Base-by-base conservation (phyloP, 441 rosid genomes). In the Gossypium davidsonii region DNA sequence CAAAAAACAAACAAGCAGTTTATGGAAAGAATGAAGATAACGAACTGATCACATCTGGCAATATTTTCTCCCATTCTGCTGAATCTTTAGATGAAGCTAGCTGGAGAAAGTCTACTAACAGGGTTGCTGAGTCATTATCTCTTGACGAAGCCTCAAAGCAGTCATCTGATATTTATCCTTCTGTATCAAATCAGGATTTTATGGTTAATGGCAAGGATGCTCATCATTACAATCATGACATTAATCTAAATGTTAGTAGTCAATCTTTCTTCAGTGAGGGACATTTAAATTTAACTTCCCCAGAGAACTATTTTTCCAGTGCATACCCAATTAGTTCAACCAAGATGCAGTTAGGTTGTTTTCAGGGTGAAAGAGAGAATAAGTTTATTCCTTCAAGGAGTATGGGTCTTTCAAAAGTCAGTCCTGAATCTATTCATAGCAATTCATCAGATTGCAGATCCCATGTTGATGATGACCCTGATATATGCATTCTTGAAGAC, bases 401-500 rank as follows among this genome's bases (percentile, higher is more conserved):
- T 79, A 60, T 73, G 67, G 78, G 77, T 64, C 66, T 84, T 67
- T 85, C 91, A 73, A 85, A 87, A 56, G 74, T 78, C 73, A 86
- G 89, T 70, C 82, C 88, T 9, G 94, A 92, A 79, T 92, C 97
- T 70, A 80, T 81, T 78, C 92, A 89, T 74, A 89, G 92, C 58
- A 85, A 83, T 77, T 88, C 89, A 42, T 77, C 87, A n/a, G 88
- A 86, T 71, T 84, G 84, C 76, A 78, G 79, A 77, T 89, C 88
- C 11, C 78, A 73, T 74, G 75, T 78, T 71, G 97, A 87, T 78
- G 87, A 86, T 80, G 96, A 89, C 75, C 82, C 85, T 74, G 97
- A 94, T 78, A 63, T 94, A 74, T 92, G 85, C 81, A 88, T 94
- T 26, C 87, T 92, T 67, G 98, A 92, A 74, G 87, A 87, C 76